Evolutionary conservation across 2,329 filamentous ascomycete species (phyloP).

Genomic region (Neoascochyta sp.): DNA sequence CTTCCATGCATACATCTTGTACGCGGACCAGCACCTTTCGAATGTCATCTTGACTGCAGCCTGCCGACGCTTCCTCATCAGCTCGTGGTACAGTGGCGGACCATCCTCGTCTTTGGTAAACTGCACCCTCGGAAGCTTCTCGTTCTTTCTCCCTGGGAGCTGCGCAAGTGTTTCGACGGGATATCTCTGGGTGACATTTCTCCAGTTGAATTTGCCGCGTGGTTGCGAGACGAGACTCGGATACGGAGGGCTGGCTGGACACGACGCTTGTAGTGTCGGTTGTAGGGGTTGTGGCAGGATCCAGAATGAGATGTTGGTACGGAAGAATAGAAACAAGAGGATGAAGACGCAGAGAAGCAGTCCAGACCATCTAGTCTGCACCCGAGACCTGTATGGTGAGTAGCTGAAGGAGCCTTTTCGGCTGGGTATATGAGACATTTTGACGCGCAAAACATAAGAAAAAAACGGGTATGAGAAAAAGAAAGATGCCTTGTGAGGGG

Average conservation of each 20-base stretch:
- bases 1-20: conserved; percentile 72
- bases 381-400: conserved; percentile 7
- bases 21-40: conserved; percentile 72
- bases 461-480: too few species aligned
- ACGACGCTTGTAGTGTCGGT: conserved; percentile 10
- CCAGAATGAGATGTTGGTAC: conserved; percentile 3
- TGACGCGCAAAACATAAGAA: background rate
- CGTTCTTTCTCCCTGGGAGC: conserved; percentile 67
- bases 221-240: conserved; percentile 8
- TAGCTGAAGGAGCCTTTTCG: conserved; percentile 10
- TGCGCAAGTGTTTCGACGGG: conserved; percentile 59
- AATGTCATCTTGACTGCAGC: conserved; percentile 69
- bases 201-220: conserved; percentile 12
- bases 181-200: conserved; percentile 10
- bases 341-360: conserved; percentile 10
- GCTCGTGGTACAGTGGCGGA: conserved; percentile 31
- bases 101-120: conserved; percentile 57
- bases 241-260: conserved; percentile 13
- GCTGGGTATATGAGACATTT: conserved; percentile 6
- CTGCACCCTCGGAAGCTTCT: conserved; percentile 69
- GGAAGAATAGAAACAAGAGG: conserved; percentile 9
- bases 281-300: conserved; percentile 9
- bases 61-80: conserved; percentile 60
- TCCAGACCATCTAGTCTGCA: conserved; percentile 12
- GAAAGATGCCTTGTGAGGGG: too few species aligned